Evolutionary conservation across 495 filamentous ascomycete genomes (phyloP).

Genomic region (Hypoxylon lienhwacheense): DNA sequence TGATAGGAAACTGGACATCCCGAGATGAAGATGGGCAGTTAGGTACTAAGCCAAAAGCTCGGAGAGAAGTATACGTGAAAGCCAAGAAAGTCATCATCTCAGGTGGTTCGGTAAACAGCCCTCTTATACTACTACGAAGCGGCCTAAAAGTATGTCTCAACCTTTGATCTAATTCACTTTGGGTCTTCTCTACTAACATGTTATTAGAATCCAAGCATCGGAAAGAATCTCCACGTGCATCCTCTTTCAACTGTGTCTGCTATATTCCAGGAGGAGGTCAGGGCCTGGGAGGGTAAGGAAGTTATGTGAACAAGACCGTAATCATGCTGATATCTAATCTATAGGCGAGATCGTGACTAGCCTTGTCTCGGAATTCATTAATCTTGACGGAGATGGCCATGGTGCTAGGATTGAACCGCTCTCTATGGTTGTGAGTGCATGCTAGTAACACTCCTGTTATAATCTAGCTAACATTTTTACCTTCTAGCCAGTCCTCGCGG

Average conservation of each 20-base stretch:
- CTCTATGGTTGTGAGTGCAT: slow-evolving; percentile 47
- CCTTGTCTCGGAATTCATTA: slow-evolving; percentile 66
- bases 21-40: slow-evolving; percentile 59
- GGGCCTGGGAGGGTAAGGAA: slow-evolving; percentile 64
- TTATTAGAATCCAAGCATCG: slow-evolving; percentile 67
- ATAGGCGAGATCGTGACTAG: slow-evolving; percentile 62
- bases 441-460: background rate
- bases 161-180: background rate
- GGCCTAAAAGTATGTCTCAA: slow-evolving; percentile 45
- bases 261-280: slow-evolving; percentile 59
- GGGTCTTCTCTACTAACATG: slow-evolving; percentile 14
- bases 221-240: slow-evolving; percentile 71
- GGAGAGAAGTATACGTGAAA: slow-evolving; percentile 61
- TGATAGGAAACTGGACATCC: slow-evolving; percentile 66
- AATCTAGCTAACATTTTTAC: background rate
- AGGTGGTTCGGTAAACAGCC: slow-evolving; percentile 64
- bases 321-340: background rate
- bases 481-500: slow-evolving; percentile 22
- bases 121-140: slow-evolving; percentile 65
- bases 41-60: slow-evolving; percentile 40
- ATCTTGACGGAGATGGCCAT: slow-evolving; percentile 70
- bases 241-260: slow-evolving; percentile 59
- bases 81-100: slow-evolving; percentile 74
- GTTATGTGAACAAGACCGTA: background rate
- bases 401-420: slow-evolving; percentile 66